A percentile compares a stretch with the other conserved stretches of the same genome.
Evolutionary conservation across 2,329 filamentous ascomycete genomes (phyloP).

Genomic region (Paramyrothecium sp.): DNA sequence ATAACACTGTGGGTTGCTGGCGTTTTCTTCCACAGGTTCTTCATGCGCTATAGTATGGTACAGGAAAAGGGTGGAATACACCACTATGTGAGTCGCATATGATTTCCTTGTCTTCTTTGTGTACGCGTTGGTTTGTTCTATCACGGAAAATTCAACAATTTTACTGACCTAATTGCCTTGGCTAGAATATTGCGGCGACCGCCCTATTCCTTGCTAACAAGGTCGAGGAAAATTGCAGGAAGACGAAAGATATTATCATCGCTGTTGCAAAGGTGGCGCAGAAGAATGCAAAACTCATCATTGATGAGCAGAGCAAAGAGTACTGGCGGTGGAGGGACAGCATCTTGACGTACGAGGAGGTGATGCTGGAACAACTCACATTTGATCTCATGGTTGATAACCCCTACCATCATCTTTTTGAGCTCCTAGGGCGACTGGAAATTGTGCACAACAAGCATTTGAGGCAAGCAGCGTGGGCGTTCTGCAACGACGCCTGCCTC

Average conservation of each 20-base stretch:
- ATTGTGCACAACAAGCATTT: conserved; percentile 78
- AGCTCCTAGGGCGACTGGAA: conserved; percentile 71
- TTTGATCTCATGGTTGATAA: conserved; percentile 92
- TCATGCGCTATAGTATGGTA: conserved; percentile 84
- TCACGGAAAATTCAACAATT: neutral
- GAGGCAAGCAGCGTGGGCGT: conserved; percentile 87
- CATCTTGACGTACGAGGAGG: conserved; percentile 87
- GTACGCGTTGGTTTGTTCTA: neutral
- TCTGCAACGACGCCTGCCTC: conserved; percentile 85
- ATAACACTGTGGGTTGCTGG: conserved; percentile 89
- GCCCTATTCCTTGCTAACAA: conserved; percentile 94
- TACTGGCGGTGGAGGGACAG: conserved; percentile 98
- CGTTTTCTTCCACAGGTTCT: conserved; percentile 94
- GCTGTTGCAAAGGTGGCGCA: conserved; percentile 92
- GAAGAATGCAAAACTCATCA: conserved; percentile 84
- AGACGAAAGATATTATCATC: conserved; percentile 92
- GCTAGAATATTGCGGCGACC: conserved; percentile 79
- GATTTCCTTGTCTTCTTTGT: neutral
- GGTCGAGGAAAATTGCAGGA: conserved; percentile 93
- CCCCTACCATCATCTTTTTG: conserved; percentile 81
- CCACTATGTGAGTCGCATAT: conserved; percentile 69
- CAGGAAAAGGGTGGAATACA: conserved; percentile 76
- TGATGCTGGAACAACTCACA: conserved; percentile 86
- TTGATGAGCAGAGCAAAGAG: conserved; percentile 97
- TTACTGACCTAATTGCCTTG: neutral